phyloP scores from a whole-genome alignment of 75 land plant species.

The Picea sitchensis region DNA sequence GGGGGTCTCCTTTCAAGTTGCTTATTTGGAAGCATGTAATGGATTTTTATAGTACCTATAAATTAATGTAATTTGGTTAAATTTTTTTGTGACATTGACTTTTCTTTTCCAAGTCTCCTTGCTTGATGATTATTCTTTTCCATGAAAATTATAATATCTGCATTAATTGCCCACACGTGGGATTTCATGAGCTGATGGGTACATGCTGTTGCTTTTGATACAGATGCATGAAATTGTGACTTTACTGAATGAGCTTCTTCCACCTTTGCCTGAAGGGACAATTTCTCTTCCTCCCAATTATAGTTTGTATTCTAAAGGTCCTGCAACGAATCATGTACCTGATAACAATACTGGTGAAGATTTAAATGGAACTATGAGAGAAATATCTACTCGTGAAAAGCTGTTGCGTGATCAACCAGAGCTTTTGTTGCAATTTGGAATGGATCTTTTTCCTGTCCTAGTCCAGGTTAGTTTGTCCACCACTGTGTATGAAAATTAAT shows the following conservation, averaged over 20 bases:
- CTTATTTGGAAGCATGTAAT: background rate
- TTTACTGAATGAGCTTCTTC: conserved; percentile 60
- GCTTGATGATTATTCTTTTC: background rate
- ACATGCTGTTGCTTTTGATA: conserved; percentile 6
- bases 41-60: background rate
- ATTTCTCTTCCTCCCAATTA: background rate
- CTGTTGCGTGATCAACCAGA: conserved; percentile 41
- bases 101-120: background rate
- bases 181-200: background rate
- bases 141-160: background rate
- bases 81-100: background rate
- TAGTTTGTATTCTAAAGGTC: no score
- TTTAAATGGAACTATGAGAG: conserved; percentile 2
- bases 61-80: background rate
- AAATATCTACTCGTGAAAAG: conserved; percentile 27
- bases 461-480: conserved; percentile 61
- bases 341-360: background rate
- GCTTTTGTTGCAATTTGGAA: conserved; percentile 48
- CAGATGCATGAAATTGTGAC: conserved; percentile 65
- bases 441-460: conserved; percentile 54
- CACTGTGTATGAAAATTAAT: background rate
- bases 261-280: conserved; percentile 17
- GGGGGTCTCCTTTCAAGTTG: background rate
- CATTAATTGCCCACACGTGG: background rate
- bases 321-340: background rate